Evolutionary conservation across 2,329 filamentous ascomycete species (phyloP).

Genomic region (Hansfordia pulvinata): DNA sequence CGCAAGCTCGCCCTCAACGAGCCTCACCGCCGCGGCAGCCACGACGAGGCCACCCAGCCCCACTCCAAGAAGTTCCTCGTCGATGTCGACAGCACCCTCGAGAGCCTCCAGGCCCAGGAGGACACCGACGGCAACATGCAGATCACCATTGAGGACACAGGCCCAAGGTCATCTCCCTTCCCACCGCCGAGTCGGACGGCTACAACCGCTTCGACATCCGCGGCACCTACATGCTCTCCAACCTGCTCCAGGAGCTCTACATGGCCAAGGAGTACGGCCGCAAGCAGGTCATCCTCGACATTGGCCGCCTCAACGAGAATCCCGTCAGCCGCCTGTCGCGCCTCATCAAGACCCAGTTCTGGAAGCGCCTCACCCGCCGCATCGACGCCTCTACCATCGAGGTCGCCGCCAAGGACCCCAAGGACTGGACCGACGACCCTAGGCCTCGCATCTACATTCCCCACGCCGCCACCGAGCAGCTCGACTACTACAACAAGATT

Average conservation of each 20-base stretch:
- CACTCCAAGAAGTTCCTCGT: constrained; percentile 69
- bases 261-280: constrained; percentile 84
- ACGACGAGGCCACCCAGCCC: constrained; percentile 57
- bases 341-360: constrained; percentile 81
- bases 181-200: constrained; percentile 75
- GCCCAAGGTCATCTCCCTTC: constrained; percentile 84
- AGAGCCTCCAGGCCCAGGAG: constrained; percentile 68
- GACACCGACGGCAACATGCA: constrained; percentile 92
- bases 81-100: constrained; percentile 71
- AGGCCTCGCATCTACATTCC: constrained; percentile 88
- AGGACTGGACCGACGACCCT: constrained; percentile 88
- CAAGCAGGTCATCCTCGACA: constrained; percentile 81
- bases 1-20: constrained; percentile 31
- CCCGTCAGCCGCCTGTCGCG: constrained; percentile 79
- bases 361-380: constrained; percentile 77
- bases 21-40: constrained; percentile 44
- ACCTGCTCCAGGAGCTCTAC: constrained; percentile 86
- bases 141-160: constrained; percentile 92
- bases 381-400: constrained; percentile 86
- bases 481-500: constrained; percentile 75
- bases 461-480: constrained; percentile 69
- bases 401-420: constrained; percentile 75
- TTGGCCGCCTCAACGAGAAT: constrained; percentile 86
- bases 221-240: constrained; percentile 95
- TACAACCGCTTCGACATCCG: constrained; percentile 82